Percentiles rank a stretch among this genome's conserved stretches.
phyloP scores from a whole-genome alignment of 1,139 yeast species.

The Geotrichum bryndzae region DNA sequence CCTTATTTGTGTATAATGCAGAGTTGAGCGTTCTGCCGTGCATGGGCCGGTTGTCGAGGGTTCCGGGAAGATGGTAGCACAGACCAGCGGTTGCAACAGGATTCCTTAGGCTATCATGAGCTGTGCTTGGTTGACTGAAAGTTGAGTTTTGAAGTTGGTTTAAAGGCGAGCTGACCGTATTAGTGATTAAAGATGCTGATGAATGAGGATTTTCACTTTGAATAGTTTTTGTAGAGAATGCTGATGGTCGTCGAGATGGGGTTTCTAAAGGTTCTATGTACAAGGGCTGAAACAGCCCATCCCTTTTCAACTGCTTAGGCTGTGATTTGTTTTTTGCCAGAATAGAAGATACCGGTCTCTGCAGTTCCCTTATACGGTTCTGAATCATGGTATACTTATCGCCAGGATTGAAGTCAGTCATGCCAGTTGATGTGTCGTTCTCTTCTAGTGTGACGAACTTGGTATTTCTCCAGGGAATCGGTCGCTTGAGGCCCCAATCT shows the following conservation, averaged over 20 bases:
- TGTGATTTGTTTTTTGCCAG: neutral
- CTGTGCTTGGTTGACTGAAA: neutral
- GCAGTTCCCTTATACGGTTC: slow-evolving; percentile 45
- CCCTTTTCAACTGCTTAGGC: neutral
- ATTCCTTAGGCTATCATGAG: neutral
- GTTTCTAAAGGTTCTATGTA: neutral
- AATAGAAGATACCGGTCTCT: slow-evolving; percentile 33
- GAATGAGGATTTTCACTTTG: neutral
- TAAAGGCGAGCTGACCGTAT: neutral
- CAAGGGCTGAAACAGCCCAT: neutral
- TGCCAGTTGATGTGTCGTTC: slow-evolving; percentile 44
- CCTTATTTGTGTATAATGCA: neutral
- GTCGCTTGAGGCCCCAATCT: slow-evolving; percentile 51
- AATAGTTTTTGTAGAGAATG: neutral
- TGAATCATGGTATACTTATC: slow-evolving; percentile 45
- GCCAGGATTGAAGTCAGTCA: slow-evolving; percentile 45
- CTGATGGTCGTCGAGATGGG: neutral
- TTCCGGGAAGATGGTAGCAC: slow-evolving; percentile 23
- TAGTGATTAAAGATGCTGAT: neutral
- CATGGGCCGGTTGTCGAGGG: slow-evolving; percentile 19
- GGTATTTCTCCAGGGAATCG: slow-evolving; percentile 44
- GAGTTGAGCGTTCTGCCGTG: slow-evolving; percentile 5
- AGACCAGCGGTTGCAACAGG: slow-evolving; percentile 25
- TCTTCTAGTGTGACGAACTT: slow-evolving; percentile 43
- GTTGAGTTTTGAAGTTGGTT: neutral